Percentiles rank a stretch among this genome's conserved stretches.
Conservation (phyloP, 306 rosid genomes). For the Phaseolus lunatus region DNA sequence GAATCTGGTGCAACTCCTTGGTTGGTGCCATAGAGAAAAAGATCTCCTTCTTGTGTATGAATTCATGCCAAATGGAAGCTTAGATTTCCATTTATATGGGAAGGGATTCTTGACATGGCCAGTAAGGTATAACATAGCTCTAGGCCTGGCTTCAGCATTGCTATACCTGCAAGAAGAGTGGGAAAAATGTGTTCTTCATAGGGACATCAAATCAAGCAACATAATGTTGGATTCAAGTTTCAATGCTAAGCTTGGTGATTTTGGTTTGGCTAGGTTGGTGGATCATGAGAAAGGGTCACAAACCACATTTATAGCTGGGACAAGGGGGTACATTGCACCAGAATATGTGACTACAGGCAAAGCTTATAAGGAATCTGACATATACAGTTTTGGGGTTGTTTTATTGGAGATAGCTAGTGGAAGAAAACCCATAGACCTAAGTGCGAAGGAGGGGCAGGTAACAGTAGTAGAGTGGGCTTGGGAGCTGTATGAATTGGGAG, state of each 20-base stretch:
- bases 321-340: not conserved
- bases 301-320: slow-evolving; percentile 3
- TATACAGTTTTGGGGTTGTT: not conserved
- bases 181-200: slow-evolving; percentile 3
- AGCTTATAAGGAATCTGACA: slow-evolving; percentile 7
- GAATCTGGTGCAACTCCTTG: slow-evolving; percentile 11
- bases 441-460: not conserved
- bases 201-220: slow-evolving; percentile 20
- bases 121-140: slow-evolving; percentile 8
- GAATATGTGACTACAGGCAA: not conserved
- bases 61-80: slow-evolving; percentile 10
- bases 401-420: not conserved
- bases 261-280: slow-evolving; percentile 5
- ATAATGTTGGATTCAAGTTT: slow-evolving; percentile 5
- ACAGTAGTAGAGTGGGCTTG: not conserved
- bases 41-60: not conserved
- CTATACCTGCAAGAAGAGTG: slow-evolving; percentile 7
- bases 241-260: slow-evolving; percentile 9
- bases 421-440: slow-evolving; percentile 4
- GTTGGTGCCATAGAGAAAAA: slow-evolving; percentile 10
- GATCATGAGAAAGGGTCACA: slow-evolving; percentile 11
- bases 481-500: slow-evolving; percentile 4
- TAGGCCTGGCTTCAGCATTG: slow-evolving; percentile 8
- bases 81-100: slow-evolving; percentile 12
- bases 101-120: slow-evolving; percentile 2